Evolutionary conservation across 2,329 filamentous ascomycete genomes (phyloP), one percentile per base, ranked within the genome.

Genomic region (Arthrobotrys musiformis): DNA sequence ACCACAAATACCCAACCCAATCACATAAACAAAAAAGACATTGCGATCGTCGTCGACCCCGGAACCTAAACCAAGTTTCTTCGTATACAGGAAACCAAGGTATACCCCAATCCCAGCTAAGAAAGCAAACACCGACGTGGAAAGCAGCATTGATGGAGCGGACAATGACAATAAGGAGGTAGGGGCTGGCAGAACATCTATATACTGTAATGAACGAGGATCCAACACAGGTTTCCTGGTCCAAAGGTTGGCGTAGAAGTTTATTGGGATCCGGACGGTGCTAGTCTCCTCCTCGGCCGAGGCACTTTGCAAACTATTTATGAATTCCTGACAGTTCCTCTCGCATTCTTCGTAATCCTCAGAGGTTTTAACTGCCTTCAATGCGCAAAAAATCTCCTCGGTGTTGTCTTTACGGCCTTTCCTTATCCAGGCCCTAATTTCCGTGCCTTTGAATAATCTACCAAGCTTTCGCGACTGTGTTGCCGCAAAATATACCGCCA

Each of bases 391-490:
- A 28, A 50, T 0, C 6, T 50, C 46, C 13, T 22, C 24, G 1
- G 1, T 30, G 2, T 15, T 3, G 11, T 50, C 46, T 17, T 4
- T 2, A 7, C 46, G 46, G 0, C 46, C 46, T 22, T 50, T 28
- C 11, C 35, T 44, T 24, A 48, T 33, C 60, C 60, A 63, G 4
- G 26, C 13, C 26, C 28, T 44, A 8, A 48, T 19, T 3, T 50
- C 46, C 2, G 15, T 9, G 9, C 40, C 42, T 6, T 28, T 64
- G 13, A 64, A 64, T 2, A 64, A 28, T 1, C 40, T 17, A 1
- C 60, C 60, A 8, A 64, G 13, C n/a, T 64, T 64, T 2, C 60
- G 40, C 15, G 40, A 44, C 15, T 64, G 60, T 9, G 44, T 50
- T 7, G 42, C 40, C 7, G 60, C 60, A 24, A 46, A 64, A 24